Evolutionary conservation across 805 yeast genomes (phyloP).

Genomic region (Saccharomycopsis fermentans): DNA sequence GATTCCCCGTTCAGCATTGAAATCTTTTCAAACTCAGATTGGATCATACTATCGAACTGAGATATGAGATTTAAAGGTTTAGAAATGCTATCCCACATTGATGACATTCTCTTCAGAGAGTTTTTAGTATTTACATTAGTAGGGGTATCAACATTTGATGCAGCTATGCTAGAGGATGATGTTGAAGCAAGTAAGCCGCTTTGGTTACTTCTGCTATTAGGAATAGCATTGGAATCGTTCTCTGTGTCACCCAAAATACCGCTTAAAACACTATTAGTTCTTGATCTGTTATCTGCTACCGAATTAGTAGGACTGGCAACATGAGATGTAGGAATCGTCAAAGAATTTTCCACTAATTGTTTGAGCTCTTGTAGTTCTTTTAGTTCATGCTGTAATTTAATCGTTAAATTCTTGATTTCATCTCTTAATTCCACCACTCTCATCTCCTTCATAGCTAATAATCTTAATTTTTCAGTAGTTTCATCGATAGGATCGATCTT

Average conservation of each 20-base stretch:
- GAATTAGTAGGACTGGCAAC: background rate
- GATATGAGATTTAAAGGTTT: constrained; percentile 16
- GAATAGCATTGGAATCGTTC: background rate
- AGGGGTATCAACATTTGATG: background rate
- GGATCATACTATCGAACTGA: constrained; percentile 17
- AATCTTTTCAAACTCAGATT: constrained; percentile 16
- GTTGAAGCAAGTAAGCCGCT: background rate
- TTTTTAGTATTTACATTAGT: background rate
- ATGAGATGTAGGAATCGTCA: constrained; percentile 3
- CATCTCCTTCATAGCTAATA: constrained; percentile 18
- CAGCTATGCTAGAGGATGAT: background rate
- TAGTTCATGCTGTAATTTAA: constrained; percentile 7
- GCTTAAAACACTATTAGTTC: constrained; percentile 11
- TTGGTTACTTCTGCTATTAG: background rate
- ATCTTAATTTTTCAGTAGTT: constrained; percentile 13
- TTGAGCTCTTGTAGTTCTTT: constrained; percentile 13
- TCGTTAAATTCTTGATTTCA: constrained; percentile 10
- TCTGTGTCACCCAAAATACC: constrained; percentile 6
- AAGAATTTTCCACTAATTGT: constrained; percentile 12
- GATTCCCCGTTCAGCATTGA: constrained; percentile 2
- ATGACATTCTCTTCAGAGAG: constrained; percentile 8
- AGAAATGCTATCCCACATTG: constrained; percentile 17
- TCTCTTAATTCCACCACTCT: constrained; percentile 16
- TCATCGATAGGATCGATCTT: constrained; percentile 7
- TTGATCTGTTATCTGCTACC: background rate